Evolutionary conservation across 164 flowering plant genomes (phyloP).

Genomic region (Santalum album): DNA sequence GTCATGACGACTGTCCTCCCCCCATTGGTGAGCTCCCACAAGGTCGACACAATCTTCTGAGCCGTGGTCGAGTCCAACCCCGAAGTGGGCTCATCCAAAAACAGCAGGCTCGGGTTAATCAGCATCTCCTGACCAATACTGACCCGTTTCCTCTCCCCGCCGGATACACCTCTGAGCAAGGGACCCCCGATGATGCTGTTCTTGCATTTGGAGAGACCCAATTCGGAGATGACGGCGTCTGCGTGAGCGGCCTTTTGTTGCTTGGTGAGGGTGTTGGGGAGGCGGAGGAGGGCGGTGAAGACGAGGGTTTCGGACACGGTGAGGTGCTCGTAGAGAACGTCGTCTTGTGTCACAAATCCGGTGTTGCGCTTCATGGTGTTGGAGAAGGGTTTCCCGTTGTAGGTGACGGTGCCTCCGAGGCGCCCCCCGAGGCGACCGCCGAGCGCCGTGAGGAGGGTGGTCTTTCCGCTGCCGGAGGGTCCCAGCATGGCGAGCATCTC

Average conservation of each 20-base stretch:
- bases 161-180: conserved; percentile 34
- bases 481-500: conserved; percentile 82
- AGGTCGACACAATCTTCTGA: conserved; percentile 47
- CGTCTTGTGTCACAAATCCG: conserved; percentile 81
- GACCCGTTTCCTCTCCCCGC: conserved; percentile 45
- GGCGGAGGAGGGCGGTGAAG: conserved; percentile 65
- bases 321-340: conserved; percentile 54
- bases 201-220: conserved; percentile 52
- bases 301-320: conserved; percentile 65
- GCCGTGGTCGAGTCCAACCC: conserved; percentile 79
- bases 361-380: conserved; percentile 44
- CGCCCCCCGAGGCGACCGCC: conserved; percentile 53
- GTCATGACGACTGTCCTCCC: conserved; percentile 59
- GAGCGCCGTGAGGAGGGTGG: conserved; percentile 63
- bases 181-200: conserved; percentile 39
- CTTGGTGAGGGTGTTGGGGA: conserved; percentile 38
- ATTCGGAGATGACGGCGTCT: conserved; percentile 35
- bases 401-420: conserved; percentile 45
- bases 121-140: conserved; percentile 77
- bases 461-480: conserved; percentile 90
- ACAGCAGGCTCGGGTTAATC: conserved; percentile 59
- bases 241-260: conserved; percentile 44
- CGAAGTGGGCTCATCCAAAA: conserved; percentile 80
- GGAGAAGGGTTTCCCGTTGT: conserved; percentile 54
- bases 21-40: conserved; percentile 45